A percentile compares a stretch with the other conserved stretches of the same genome.
Evolutionary conservation across 179 eudicot genomes (phyloP).

Genomic region (Pouteria campechiana): DNA sequence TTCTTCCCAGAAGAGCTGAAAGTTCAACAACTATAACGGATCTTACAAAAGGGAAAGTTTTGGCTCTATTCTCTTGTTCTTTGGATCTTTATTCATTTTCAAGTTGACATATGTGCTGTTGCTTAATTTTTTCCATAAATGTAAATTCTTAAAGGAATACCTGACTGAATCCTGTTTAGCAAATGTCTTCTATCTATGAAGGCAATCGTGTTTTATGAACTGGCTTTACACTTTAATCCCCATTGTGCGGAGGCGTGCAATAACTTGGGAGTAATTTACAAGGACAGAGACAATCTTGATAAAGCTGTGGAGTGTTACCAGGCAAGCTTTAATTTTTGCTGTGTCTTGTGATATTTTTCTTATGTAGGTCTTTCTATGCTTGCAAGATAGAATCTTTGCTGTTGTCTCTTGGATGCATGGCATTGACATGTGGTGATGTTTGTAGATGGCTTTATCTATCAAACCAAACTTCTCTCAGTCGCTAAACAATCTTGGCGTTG

Average conservation of each 20-base stretch:
- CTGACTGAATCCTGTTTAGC: background rate
- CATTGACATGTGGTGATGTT: slow-evolving; percentile 7
- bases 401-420: too few species aligned
- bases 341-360: too few species aligned
- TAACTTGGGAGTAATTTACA: slow-evolving; percentile 93
- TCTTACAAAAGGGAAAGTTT: background rate
- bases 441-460: slow-evolving; percentile 89
- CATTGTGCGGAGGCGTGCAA: slow-evolving; percentile 99
- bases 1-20: too few species aligned
- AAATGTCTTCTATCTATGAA: slow-evolving; percentile 20
- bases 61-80: background rate
- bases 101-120: too few species aligned
- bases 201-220: slow-evolving; percentile 99
- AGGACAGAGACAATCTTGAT: slow-evolving; percentile 99
- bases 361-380: background rate
- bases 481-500: slow-evolving; percentile 97
- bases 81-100: background rate
- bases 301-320: slow-evolving; percentile 99
- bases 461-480: slow-evolving; percentile 98
- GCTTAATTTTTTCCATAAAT: too few species aligned
- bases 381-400: background rate
- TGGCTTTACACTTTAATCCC: slow-evolving; percentile 98
- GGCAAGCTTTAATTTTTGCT: slow-evolving; percentile 35
- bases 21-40: too few species aligned
- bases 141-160: background rate